Base-by-base conservation (phyloP, 345 rosid genomes). In the Populus deltoides region DNA sequence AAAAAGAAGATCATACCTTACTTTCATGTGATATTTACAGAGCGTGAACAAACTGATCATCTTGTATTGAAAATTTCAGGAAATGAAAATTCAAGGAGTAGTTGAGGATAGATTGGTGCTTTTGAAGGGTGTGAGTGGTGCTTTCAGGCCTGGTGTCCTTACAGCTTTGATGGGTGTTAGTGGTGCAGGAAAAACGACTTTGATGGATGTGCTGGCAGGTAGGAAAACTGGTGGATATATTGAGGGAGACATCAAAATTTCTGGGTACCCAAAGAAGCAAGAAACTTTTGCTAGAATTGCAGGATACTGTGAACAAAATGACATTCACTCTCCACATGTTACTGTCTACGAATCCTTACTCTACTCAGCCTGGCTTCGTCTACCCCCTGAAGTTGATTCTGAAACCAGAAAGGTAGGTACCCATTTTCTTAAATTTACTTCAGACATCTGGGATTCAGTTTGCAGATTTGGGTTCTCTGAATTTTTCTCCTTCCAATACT, bases 131-230 rank as follows among this genome's bases (percentile, higher is more conserved):
- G 92, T 93, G 39, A 93, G 89, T 45, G 97, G 97, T 61, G 86
- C 97, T 43, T 92, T 92, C 78, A 87, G 93, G 85, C 95, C 95
- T 15, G 97, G 97, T 4, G 92, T 92, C 75, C 93, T 92, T 6
- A 92, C 97, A 20, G 94, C 94, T 80, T 83, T 90, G 49, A 91
- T 91, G 95, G 95, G 93, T 71, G 91, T 89, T 47, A 88, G 91
- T 22, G 96, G 96, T n/a, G 97, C 97, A 8, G 97, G 97, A 4
- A 93, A 93, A 85, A 91, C 97, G 24, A 93, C 97, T 77, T 62
- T 91, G 74, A 90, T 93, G 97, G 97, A 93, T 84, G 97, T 93
- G 69, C 80, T 93, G 31, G 96, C 98, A 39, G 98, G 98, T 71
- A 86, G 98, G 77, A 93, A 93, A 85, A 90, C 93, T 29, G 93